Base-by-base conservation (phyloP, 2,329 filamentous ascomycete species). In the Alternaria novae-zelandiae region DNA sequence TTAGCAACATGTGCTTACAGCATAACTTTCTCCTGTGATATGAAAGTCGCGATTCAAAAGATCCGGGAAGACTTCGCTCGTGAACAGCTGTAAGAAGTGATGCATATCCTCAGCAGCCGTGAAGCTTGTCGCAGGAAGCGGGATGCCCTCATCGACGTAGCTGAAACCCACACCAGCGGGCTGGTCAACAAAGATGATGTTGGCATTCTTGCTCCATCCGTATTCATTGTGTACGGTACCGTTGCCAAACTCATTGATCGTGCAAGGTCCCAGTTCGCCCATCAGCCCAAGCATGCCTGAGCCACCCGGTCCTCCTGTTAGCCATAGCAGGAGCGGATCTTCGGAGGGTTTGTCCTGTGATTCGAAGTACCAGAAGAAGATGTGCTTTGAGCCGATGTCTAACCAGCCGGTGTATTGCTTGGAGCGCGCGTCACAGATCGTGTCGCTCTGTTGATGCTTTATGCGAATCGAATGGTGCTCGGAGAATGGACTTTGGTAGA, bases 21-120 rank as follows among this genome's bases (percentile, higher is more conserved):
- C 84, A 73, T 84, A 86, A 59, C 81, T 83, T 63, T 86, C 84
- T 0, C 84, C 84, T 0, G 84, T 81, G 26, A 86, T 81, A 47
- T 85, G 81, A 26, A 86, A 79, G 5, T 82, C 77, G 4, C 76
- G 70, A 1, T 78, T 57, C 28, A 69, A 66, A 17, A 82, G 70
- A 9, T 81, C 70, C 0, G 84, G 83, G 57, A 86, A 85, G 1
- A 83, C 78, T 15, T 83, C 77, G 13, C 74, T 77, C 20, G 83
- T 78, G 64, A 86, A 85, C 5, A 85, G 72, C 64, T 84, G 83
- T 54, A 86, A 72, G 64, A 86, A 86, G 36, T 80, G 71, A 66
- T 85, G 82, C 78, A 86, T 83, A 69, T 86, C 84, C 47, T 79
- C 75, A 1, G 83, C 83, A 12, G 81, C 82, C 1, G 81, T 79